Evolutionary conservation across 2,329 filamentous ascomycete genomes (phyloP).

Genomic region (Triangularia verruculosa): DNA sequence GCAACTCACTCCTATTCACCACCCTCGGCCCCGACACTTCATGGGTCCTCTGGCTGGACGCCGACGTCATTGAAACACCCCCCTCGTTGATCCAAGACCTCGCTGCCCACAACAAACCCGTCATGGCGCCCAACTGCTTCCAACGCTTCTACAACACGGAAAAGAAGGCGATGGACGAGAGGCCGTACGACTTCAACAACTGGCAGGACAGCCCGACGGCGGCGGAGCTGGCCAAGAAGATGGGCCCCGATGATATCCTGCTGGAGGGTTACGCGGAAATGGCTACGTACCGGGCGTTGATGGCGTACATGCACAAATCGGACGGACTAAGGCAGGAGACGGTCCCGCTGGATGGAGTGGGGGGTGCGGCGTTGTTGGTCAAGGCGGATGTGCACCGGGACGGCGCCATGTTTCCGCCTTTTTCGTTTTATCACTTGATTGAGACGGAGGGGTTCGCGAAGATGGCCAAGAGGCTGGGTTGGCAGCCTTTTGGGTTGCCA

Average conservation of each 20-base stretch:
- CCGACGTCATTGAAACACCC: conserved; percentile 88
- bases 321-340: conserved; percentile 57
- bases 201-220: conserved; percentile 90
- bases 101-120: conserved; percentile 79
- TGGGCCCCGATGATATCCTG: conserved; percentile 89
- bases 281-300: conserved; percentile 85
- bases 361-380: conserved; percentile 86
- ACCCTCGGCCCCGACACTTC: conserved; percentile 86
- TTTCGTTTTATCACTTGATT: conserved; percentile 93
- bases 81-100: conserved; percentile 85
- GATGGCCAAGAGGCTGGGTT: conserved; percentile 88
- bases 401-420: conserved; percentile 97
- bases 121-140: conserved; percentile 94
- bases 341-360: conserved; percentile 85
- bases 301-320: conserved; percentile 74
- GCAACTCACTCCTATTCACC: conserved; percentile 93
- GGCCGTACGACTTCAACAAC: conserved; percentile 95
- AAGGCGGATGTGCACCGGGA: conserved; percentile 97
- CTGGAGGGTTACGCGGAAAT: conserved; percentile 92
- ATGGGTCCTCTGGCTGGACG: conserved; percentile 96
- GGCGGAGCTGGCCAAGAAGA: conserved; percentile 67
- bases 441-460: conserved; percentile 98
- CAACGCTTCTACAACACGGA: conserved; percentile 74
- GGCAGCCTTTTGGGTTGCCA: conserved; percentile 81
- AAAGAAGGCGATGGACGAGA: conserved; percentile 67